Base-by-base conservation (phyloP, 352 stramenopile species). In the Thraustotheca clavata region DNA sequence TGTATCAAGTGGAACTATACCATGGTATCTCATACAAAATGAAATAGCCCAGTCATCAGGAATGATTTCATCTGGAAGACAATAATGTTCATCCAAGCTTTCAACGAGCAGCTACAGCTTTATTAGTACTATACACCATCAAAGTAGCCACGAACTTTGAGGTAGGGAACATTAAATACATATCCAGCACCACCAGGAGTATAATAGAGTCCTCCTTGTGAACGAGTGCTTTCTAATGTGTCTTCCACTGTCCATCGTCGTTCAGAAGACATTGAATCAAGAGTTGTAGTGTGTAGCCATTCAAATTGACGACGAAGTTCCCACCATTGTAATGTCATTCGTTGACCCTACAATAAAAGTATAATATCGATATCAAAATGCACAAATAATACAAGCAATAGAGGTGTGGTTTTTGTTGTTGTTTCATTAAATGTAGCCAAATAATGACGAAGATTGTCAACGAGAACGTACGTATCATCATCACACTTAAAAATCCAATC, bases 401-500 rank as follows among this genome's bases (percentile, higher is more conserved):
- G 73, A 7, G 86, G 81, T 43, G 82, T n/a, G n/a, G n/a, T n/a
- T n/a, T n/a, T n/a, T n/a, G n/a, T n/a, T n/a, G n/a, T 60, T 1
- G 68, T 46, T 1, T 52, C 49, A 24, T 61, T 69, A 0, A 72
- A 71, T 20, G 77, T 83, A 2, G 79, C 76, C 16, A 94, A 55
- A 32, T 85, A 88, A 26, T 62, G 65, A 68, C 89, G 88, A 35
- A 94, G 76, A 69, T 94, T 94, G 63, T 94, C 86, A 72, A 92
- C 84, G 38, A 94, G 57, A 14, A 91, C 43, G 59, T 89, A 93
- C 18, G 86, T 94, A 63, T 94, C 86, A 73, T 94, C 86, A 69
- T 94, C 86, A 60, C 81, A 89, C 66, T 92, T 94, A 69, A 90
- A 91, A 59, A 94, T 73, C 83, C 83, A 94, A 68, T 94, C 81